A percentile compares a stretch with the other conserved stretches of the same genome.
Conservation (phyloP, 306 rosid species). For the Leucaena leucocephala region DNA sequence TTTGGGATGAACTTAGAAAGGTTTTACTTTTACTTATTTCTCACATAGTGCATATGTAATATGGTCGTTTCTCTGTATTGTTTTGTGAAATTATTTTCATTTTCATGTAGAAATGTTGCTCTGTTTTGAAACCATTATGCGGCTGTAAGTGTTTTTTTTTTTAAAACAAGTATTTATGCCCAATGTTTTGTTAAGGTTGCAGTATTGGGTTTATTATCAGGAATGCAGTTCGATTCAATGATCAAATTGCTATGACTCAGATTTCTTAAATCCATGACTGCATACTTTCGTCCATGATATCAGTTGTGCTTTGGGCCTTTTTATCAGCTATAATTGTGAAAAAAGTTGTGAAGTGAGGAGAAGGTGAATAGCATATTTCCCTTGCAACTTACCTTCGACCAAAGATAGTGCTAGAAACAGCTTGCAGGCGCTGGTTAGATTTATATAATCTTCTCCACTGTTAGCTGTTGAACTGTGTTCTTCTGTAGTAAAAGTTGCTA, state of each 20-base stretch:
- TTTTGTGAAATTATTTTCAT: background rate
- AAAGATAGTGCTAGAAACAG: constrained; percentile 17
- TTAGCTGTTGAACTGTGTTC: constrained; percentile 5
- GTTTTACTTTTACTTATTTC: constrained; percentile 45
- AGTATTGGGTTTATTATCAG: background rate
- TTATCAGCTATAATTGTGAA: constrained; percentile 12
- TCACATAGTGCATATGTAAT: background rate
- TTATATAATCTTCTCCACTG: constrained; percentile 11
- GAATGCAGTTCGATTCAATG: constrained; percentile 4
- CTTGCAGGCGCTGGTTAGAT: background rate
- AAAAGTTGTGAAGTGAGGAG: constrained; percentile 12
- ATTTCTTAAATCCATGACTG: constrained; percentile 13
- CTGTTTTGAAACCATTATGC: constrained; percentile 9
- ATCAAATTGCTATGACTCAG: constrained; percentile 5
- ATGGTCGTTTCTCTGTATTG: constrained; percentile 1
- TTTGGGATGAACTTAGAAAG: constrained; percentile 96
- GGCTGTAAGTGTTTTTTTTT: constrained; percentile 7
- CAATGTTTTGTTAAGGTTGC: constrained; percentile 16
- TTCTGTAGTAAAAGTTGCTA: constrained; percentile 6
- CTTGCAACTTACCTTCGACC: constrained; percentile 9
- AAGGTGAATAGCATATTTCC: background rate
- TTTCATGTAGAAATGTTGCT: constrained; percentile 3
- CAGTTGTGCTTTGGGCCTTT: constrained; percentile 7
- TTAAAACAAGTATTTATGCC: background rate
- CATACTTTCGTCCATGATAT: constrained; percentile 6